Evolutionary conservation across 2,329 filamentous ascomycete genomes (phyloP).

Genomic region (Penicillium fuscoglaucum): DNA sequence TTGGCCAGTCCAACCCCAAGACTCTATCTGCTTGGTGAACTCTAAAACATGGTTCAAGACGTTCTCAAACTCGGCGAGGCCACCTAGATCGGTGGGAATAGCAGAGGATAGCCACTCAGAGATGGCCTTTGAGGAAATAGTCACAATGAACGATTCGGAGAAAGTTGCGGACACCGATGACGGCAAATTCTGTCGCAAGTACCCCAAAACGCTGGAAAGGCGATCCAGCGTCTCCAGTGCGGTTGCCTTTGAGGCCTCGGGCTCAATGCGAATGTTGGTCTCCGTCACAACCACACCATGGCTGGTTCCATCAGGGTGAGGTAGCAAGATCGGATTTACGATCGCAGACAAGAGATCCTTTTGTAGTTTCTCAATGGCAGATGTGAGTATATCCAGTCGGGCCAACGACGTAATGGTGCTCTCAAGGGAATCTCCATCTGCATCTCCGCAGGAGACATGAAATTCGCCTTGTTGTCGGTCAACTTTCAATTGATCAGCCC

Average conservation of each 20-base stretch:
- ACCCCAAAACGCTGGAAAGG: conserved; percentile 49
- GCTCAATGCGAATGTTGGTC: conserved; percentile 30
- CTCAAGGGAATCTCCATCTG: conserved; percentile 32
- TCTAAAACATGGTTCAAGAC: conserved; percentile 63
- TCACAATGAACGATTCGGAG: conserved; percentile 68
- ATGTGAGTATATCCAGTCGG: conserved; percentile 34
- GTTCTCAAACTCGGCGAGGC: conserved; percentile 70
- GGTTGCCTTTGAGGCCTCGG: conserved; percentile 27
- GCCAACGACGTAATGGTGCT: conserved; percentile 35
- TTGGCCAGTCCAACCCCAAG: conserved; percentile 62
- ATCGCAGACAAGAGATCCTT: conserved; percentile 34
- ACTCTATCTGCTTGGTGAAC: conserved; percentile 65
- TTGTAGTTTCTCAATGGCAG: conserved; percentile 35
- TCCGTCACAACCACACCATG: conserved; percentile 30
- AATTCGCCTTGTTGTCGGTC: conserved; percentile 59
- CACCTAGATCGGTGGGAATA: conserved; percentile 72
- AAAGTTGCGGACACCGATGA: conserved; percentile 54
- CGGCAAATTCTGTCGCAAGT: conserved; percentile 54
- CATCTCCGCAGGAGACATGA: conserved; percentile 54
- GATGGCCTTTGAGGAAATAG: conserved; percentile 67
- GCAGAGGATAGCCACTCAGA: conserved; percentile 72
- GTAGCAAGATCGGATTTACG: conserved; percentile 36
- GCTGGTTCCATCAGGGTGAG: conserved; percentile 27
- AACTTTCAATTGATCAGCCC: conserved; percentile 66
- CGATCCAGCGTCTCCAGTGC: conserved; percentile 45